A percentile compares a stretch with the other conserved stretches of the same genome.
Conservation (phyloP, 768 basidiomycete genomes). For the Mycena maculata region DNA sequence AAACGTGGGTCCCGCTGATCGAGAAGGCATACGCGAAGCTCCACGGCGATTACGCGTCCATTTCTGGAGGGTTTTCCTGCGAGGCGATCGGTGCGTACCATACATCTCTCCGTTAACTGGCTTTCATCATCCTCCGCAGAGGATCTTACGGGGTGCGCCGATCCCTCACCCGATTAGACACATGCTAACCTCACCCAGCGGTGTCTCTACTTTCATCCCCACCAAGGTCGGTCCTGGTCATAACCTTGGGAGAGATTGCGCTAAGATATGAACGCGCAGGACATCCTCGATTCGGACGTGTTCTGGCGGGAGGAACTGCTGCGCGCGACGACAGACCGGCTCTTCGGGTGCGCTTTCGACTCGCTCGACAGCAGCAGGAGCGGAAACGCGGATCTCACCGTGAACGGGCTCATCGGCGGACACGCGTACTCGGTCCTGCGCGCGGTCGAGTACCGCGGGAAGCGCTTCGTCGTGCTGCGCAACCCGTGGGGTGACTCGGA, state of each 20-base stretch:
- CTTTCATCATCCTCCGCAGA: conserved; percentile 39
- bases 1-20: conserved; percentile 70
- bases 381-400: conserved; percentile 41
- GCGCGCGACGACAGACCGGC: conserved; percentile 60
- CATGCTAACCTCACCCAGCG: conserved; percentile 41
- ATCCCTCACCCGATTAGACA: background rate
- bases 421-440: conserved; percentile 63
- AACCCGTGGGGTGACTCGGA: conserved; percentile 64
- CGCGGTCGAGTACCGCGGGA: conserved; percentile 57
- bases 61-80: conserved; percentile 50
- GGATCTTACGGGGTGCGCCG: conserved; percentile 65
- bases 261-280: too few species aligned
- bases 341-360: conserved; percentile 65
- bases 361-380: conserved; percentile 47
- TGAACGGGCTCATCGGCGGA: conserved; percentile 53
- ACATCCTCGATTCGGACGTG: conserved; percentile 60
- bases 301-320: conserved; percentile 68
- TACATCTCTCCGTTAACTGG: background rate
- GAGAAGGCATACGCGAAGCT: conserved; percentile 70
- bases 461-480: conserved; percentile 59
- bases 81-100: conserved; percentile 53
- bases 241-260: too few species aligned
- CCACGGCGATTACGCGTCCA: conserved; percentile 57
- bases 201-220: conserved; percentile 57
- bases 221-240: conserved; percentile 46